phyloP scores from a whole-genome alignment of 1,139 yeast species.

The Williopsis jadinii region DNA sequence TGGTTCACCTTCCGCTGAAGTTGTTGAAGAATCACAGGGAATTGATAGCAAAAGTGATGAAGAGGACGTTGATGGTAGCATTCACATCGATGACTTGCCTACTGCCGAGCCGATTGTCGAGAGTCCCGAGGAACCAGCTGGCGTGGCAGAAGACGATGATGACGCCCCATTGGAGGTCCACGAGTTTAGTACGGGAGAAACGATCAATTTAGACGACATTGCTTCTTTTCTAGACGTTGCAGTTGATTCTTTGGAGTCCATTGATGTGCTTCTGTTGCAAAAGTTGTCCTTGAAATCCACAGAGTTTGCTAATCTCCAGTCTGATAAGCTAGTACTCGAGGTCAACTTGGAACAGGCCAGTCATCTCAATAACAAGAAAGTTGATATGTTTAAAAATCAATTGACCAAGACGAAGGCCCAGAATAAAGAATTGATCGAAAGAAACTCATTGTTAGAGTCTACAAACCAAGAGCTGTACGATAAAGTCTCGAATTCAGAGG shows the following conservation, averaged over 20 bases:
- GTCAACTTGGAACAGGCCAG: conserved; percentile 48
- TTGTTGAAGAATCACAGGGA: too few relatives aligned
- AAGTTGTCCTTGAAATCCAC: conserved; percentile 38
- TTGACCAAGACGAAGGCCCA: conserved; percentile 22
- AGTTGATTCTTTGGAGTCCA: conserved; percentile 17
- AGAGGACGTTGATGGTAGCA: too few relatives aligned
- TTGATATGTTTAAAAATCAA: conserved; percentile 28
- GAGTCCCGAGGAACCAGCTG: too few relatives aligned
- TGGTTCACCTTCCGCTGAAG: too few relatives aligned
- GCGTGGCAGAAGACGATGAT: too few relatives aligned
- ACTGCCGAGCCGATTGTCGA: too few relatives aligned
- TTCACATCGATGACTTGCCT: too few relatives aligned
- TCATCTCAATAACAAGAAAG: conserved; percentile 31
- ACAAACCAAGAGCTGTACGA: conserved; percentile 24
- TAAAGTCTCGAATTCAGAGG: conserved; percentile 25
- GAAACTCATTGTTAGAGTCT: conserved; percentile 25
- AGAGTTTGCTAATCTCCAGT: conserved; percentile 41
- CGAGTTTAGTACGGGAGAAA: too few relatives aligned
- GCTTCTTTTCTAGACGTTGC: conserved; percentile 31
- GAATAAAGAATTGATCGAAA: conserved; percentile 27
- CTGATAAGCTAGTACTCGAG: conserved; percentile 45
- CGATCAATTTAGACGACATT: too few relatives aligned
- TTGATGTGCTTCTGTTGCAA: conserved; percentile 24
- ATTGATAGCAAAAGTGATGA: too few relatives aligned
- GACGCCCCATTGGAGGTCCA: too few relatives aligned